These are phyloP conservation scores for Hygrophila difformis DNA, from an alignment of 257 asterid genomes.

Conservation along the genomic window DNA sequence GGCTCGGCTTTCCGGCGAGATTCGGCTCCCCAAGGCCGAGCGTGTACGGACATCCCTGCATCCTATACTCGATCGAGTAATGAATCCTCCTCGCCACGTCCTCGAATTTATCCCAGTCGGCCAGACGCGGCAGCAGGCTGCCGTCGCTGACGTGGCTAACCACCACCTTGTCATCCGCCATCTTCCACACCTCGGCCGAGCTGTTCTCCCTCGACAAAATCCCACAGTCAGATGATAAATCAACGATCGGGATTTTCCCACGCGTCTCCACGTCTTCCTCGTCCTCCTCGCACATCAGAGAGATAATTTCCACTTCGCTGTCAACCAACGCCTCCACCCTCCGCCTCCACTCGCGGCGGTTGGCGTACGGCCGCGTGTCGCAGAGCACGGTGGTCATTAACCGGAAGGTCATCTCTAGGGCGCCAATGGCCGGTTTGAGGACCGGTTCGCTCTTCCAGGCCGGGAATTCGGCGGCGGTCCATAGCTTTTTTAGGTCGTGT, in stretches of 20 bases:
- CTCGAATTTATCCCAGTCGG: slow-evolving; percentile 59
- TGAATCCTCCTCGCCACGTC: slow-evolving; percentile 48
- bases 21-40: slow-evolving; percentile 92
- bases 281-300: slow-evolving; percentile 53
- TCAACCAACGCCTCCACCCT: slow-evolving; percentile 51
- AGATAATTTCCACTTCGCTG: slow-evolving; percentile 56
- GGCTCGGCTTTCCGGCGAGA: slow-evolving; percentile 67
- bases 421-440: slow-evolving; percentile 61
- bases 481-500: slow-evolving; percentile 57
- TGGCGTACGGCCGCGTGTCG: slow-evolving; percentile 60
- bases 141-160: slow-evolving; percentile 70
- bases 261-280: slow-evolving; percentile 50
- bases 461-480: slow-evolving; percentile 55
- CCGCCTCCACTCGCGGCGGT: slow-evolving; percentile 74
- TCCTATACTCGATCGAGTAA: slow-evolving; percentile 60
- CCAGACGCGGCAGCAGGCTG: slow-evolving; percentile 65
- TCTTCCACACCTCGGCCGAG: slow-evolving; percentile 86
- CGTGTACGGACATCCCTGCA: slow-evolving; percentile 72
- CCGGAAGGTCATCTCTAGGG: slow-evolving; percentile 72
- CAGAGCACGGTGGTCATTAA: slow-evolving; percentile 59
- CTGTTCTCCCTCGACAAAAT: slow-evolving; percentile 48
- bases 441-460: slow-evolving; percentile 60
- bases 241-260: slow-evolving; percentile 55
- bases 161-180: slow-evolving; percentile 51
- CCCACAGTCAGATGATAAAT: slow-evolving; percentile 36